Evolutionary conservation across 176 grass and related monocot genomes (phyloP), one percentile per base, ranked within the genome.

Genomic region (Chloris gayana): DNA sequence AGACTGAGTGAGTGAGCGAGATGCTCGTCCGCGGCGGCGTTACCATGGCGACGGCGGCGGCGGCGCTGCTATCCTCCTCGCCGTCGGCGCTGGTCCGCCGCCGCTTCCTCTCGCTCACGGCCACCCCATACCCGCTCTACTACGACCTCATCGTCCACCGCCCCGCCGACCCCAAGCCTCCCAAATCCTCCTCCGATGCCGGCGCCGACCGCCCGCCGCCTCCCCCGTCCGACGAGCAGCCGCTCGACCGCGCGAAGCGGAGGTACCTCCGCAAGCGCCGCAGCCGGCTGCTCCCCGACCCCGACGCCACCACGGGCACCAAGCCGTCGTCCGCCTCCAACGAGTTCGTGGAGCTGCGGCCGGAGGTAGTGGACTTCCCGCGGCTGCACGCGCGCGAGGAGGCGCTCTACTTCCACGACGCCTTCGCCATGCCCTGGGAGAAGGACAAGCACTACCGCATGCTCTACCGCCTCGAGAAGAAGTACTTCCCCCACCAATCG

Each of bases 391-490:
- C 95, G 35, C 88, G 92, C 29, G 95, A 95, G 85, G 88, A 98
- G 90, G 92, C 93, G 18, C 86, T 98, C 54, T 98, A 93, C 92
- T 98, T 95, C 84, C 88, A 98, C 86, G 92, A 98, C 86, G 73
- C 95, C 24, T 98, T 98, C 74, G 92, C 92, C 6, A 83, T 93
- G 33, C 95, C 92, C 24, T 98, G 95, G 95, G 95, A 98, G 86
- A 98, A 95, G 85, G 86, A 98, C 69, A 98, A 93, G 74, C 95
- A 98, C 90, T 98, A 98, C 74, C 90, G 92, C 84, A 95, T 98
- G 92, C 89, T 95, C 37, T 91, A 98, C 83, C 88, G 81, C 77
- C 88, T 98, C 65, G 95, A 98, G 92, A 98, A 98, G 81, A 98
- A 98, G 82, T 98, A 93, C 81, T 95, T 95, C 78, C 95, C 95